Evolutionary conservation across 345 rosid genomes (phyloP), one percentile per base, ranked within the genome.

Genomic region (Eutrema japonicum): DNA sequence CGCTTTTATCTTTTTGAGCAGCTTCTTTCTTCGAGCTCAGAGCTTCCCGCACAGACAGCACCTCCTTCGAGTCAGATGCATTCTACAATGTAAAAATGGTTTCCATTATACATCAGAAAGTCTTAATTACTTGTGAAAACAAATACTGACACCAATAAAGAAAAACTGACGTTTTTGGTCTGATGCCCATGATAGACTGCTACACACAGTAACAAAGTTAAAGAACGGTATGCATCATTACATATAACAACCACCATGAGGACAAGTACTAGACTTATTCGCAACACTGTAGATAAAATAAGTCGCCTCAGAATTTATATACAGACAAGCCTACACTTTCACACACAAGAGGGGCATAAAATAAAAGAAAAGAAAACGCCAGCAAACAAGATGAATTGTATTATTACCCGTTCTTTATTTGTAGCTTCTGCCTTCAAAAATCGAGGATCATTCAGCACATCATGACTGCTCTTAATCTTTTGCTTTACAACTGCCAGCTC

Each of bases 391-490:
- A 22, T 13, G 55, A 7, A 52, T 10, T 9, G 63, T 33, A 66
- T 14, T 12, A 37, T 82, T 85, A 86, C 91, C 87, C 18, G 60
- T 77, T 82, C 91, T 75, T 85, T 78, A 61, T 57, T 72, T 14
- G 73, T 46, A 65, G 48, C 12, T 56, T 87, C 85, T 71, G 85
- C 86, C 80, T 85, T 95, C 38, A 92, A 76, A 70, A 95, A 93
- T 50, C 92, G 97, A 75, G 98, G 98, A 84, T 95, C 97, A 68
- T 90, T 85, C 80, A 95, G 78, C 65, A 92, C 98, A 69, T 95
- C 98, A 70, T 95, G 98, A 78, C 99, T 92, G 80, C 97, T 95
- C 88, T 81, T 92, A 40, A 90, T 95, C 83, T 90, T 95, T 80
- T 84, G 85, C 77, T 88, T 89, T 8, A 82, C 82, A 46, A 82